Evolutionary conservation across 2,329 filamentous ascomycete genomes (phyloP).

Genomic region (Bipolaris oryzae): DNA sequence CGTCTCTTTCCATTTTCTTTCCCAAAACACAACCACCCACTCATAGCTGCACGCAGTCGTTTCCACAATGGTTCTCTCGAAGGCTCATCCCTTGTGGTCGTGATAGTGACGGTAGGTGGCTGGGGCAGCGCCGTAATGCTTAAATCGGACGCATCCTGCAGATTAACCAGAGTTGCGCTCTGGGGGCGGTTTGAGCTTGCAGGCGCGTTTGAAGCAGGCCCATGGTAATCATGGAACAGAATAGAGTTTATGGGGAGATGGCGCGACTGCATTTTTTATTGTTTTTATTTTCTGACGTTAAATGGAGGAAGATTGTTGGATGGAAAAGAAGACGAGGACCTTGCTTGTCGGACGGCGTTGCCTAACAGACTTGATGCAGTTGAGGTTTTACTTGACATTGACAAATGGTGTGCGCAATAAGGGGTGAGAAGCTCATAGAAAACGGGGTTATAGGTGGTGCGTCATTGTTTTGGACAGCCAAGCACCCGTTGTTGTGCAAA

Average conservation of each 20-base stretch:
- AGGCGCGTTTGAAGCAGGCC: background rate
- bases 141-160: conserved; percentile 15
- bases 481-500: conserved; percentile 3
- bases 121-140: conserved; percentile 19
- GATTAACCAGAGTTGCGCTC: conserved; percentile 10
- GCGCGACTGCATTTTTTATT: conserved; percentile 8
- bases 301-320: background rate
- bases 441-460: background rate
- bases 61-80: background rate
- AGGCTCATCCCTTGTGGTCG: background rate
- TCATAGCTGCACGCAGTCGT: background rate
- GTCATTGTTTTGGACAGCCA: no score
- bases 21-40: background rate
- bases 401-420: background rate
- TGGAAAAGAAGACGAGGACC: background rate
- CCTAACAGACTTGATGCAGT: background rate
- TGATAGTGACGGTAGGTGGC: background rate
- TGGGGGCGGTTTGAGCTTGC: background rate
- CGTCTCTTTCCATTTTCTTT: background rate
- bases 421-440: background rate
- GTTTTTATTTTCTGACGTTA: background rate
- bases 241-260: conserved; percentile 17
- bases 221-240: conserved; percentile 7
- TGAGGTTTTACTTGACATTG: background rate
- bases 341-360: background rate